Evolutionary conservation across 2,329 filamentous ascomycete genomes (phyloP).

Genomic region (Piedraia hortae): DNA sequence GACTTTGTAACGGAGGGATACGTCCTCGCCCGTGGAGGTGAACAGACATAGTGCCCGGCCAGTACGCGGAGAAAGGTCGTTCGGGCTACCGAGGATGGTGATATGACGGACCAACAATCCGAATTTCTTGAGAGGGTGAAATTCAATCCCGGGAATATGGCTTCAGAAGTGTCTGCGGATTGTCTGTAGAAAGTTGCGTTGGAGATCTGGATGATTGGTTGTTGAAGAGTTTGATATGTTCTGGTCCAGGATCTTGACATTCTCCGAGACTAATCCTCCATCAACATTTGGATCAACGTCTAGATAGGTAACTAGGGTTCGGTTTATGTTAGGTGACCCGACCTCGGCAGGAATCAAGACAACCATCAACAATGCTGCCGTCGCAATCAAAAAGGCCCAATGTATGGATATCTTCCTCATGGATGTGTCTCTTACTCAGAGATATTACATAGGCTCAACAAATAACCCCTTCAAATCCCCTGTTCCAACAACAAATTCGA

Average conservation of each 20-base stretch:
- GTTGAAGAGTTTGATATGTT: constrained; percentile 1
- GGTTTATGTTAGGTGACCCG: background rate
- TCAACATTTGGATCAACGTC: background rate
- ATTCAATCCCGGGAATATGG: constrained; percentile 43
- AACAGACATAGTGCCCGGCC: constrained; percentile 43
- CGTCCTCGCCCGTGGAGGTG: constrained; percentile 46
- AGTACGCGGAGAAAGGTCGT: constrained; percentile 62
- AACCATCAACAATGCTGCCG: constrained; percentile 4
- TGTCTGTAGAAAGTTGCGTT: constrained; percentile 56
- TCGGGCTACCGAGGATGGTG: constrained; percentile 49
- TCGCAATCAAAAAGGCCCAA: constrained; percentile 16
- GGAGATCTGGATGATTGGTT: constrained; percentile 29
- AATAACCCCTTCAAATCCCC: constrained; percentile 2
- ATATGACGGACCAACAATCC: constrained; percentile 69
- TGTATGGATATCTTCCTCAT: constrained; percentile 5
- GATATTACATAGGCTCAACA: constrained; percentile 1
- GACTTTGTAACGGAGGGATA: constrained; percentile 35
- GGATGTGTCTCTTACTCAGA: constrained; percentile 3
- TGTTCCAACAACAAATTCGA: constrained; percentile 10
- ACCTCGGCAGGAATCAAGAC: background rate
- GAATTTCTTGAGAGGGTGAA: constrained; percentile 29
- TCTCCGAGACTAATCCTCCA: too few species aligned
- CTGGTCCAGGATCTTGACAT: background rate
- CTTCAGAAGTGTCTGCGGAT: constrained; percentile 30
- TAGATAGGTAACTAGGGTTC: background rate